A percentile compares a stretch with the other conserved stretches of the same genome.
These are phyloP conservation scores for Nakazawaea molendinolei DNA, from an alignment of 805 yeast genomes.

Conservation along the genomic window DNA sequence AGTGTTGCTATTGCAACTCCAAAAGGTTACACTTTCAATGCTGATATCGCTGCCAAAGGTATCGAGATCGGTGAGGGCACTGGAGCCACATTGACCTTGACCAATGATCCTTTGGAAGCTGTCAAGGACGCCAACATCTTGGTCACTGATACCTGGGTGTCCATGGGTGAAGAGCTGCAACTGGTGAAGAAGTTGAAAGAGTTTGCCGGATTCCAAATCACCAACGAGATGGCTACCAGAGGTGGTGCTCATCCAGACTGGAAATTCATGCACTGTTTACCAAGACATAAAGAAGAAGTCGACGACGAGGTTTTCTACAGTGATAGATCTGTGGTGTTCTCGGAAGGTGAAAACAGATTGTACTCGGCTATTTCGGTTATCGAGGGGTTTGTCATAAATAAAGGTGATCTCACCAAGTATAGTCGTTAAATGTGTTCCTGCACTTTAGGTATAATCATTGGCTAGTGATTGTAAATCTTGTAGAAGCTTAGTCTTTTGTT, in stretches of 20 bases:
- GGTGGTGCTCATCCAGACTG: slow-evolving; percentile 60
- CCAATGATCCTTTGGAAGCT: slow-evolving; percentile 73
- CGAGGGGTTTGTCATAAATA: slow-evolving; percentile 82
- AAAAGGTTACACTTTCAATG: slow-evolving; percentile 55
- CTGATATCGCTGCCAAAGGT: slow-evolving; percentile 49
- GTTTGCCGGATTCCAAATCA: slow-evolving; percentile 83
- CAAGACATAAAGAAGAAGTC: slow-evolving; percentile 93
- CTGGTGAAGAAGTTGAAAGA: slow-evolving; percentile 64
- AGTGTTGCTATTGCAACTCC: slow-evolving; percentile 84
- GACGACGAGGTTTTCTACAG: slow-evolving; percentile 88
- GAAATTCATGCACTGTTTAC: slow-evolving; percentile 97
- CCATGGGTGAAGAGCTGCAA: slow-evolving; percentile 95
- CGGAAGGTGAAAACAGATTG: slow-evolving; percentile 92
- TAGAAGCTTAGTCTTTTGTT: too few species aligned
- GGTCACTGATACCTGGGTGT: slow-evolving; percentile 95
- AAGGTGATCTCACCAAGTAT: slow-evolving; percentile 41
- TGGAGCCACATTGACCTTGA: slow-evolving; percentile 47
- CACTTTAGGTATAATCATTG: neutral
- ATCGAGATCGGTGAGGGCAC: slow-evolving; percentile 41
- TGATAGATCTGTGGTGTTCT: slow-evolving; percentile 78
- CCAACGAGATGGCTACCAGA: slow-evolving; percentile 48
- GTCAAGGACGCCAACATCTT: slow-evolving; percentile 69
- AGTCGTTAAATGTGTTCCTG: neutral
- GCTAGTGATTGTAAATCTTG: too few species aligned
- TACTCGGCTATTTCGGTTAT: slow-evolving; percentile 95